Base-by-base conservation (phyloP, 768 basidiomycete genomes). In the Tylopilus balloui region DNA sequence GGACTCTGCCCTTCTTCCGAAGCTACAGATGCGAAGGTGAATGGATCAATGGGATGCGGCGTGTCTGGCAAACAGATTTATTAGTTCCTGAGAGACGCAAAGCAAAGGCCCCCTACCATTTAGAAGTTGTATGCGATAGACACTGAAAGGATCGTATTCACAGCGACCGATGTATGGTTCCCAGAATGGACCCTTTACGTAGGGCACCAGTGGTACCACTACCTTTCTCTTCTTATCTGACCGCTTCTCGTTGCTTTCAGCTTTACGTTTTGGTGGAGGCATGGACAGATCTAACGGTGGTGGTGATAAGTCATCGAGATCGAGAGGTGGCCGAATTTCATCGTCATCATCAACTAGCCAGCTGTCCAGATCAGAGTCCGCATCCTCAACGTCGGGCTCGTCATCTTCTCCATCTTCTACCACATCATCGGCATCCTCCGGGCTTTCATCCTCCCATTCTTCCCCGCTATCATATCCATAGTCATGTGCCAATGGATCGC, bases 381-480 rank as follows among this genome's bases (percentile, higher is more conserved):
- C 71, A 1, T 76, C 79, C 10, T 71, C 79, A 9, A 78, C 80
- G 10, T 81, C 83, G 5, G 77, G 82, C 13, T 81, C 85, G 12
- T 75, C 84, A 14, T 89, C 88, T 6, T 86, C 84, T 17, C 60
- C 74, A 29, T 70, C 71, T 35, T 73, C 73, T 7, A 85, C 79
- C 47, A 88, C 86, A 42, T 89, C 88, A 42, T 85, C 90, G 11
- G 81, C 88, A 20, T 84, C 90, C 3, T 77, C 79, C 12, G 73
- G 76, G 19, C 83, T 82, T 62, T 93, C 92, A 49, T 87, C 88
- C 54, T 92, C 91, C 96, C 96, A 98, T 58, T 98, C 96, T 58
- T 85, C 92, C 13, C 91, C 95, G 44, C 90, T 93, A 70, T 99
- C 94, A 61, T 94, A 91, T 5, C 79, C 78, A 65, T 98, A 99